A percentile compares a stretch with the other conserved stretches of the same genome.
phyloP scores from a whole-genome alignment of 805 yeast species.

The Candida taoyuanica region DNA sequence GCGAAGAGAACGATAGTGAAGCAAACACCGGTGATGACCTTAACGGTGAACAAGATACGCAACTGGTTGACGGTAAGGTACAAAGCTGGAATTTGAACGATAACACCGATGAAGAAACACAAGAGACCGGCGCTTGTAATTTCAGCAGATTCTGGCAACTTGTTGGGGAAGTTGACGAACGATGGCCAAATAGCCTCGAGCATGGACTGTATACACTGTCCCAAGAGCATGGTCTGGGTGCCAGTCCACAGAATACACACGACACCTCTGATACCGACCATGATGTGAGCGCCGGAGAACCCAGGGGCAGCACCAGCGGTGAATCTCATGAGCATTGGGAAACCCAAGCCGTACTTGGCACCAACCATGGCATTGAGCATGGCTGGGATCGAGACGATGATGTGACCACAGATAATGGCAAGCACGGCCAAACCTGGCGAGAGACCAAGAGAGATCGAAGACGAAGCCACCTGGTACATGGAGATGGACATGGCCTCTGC shows the following conservation, averaged over 20 bases:
- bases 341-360: conserved; percentile 33
- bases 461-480: conserved; percentile 76
- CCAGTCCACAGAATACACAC: conserved; percentile 57
- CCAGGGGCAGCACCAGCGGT: conserved; percentile 34
- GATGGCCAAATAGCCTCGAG: conserved; percentile 55
- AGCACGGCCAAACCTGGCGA: conserved; percentile 46
- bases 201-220: conserved; percentile 68
- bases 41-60: conserved; percentile 32
- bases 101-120: conserved; percentile 31
- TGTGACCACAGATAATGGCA: conserved; percentile 26
- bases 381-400: conserved; percentile 25
- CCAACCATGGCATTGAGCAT: conserved; percentile 26
- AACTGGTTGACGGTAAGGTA: conserved; percentile 31
- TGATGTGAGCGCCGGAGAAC: conserved; percentile 29
- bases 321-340: conserved; percentile 31
- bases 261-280: conserved; percentile 30
- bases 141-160: conserved; percentile 18
- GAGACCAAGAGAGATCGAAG: conserved; percentile 61
- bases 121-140: conserved; percentile 29
- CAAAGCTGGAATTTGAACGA: conserved; percentile 31
- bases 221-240: conserved; percentile 70
- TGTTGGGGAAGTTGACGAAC: conserved; percentile 35
- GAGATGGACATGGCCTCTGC: conserved; percentile 76
- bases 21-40: conserved; percentile 28
- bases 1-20: conserved; percentile 32